These are phyloP conservation scores for Gaultheria prostrata DNA, from an alignment of 148 eudicot species.

Conservation along the genomic window DNA sequence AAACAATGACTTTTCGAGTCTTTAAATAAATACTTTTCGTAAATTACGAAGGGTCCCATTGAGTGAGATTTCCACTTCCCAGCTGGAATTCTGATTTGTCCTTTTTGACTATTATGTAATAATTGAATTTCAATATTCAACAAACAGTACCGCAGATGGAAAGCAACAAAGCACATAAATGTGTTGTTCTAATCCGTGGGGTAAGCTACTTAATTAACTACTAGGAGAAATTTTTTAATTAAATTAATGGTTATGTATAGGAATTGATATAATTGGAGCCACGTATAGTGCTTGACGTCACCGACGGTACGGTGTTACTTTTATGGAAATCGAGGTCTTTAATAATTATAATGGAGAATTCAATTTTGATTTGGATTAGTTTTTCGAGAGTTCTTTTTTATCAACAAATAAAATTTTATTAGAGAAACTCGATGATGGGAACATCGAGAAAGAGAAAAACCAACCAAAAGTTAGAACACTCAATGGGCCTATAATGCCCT, in stretches of 20 bases:
- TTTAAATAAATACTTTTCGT: too few species aligned
- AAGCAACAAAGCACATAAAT: background rate
- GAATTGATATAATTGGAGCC: background rate
- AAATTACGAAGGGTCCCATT: constrained; percentile 2
- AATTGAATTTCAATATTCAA: background rate
- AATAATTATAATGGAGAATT: background rate
- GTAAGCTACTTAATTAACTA: background rate
- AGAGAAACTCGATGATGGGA: too few species aligned
- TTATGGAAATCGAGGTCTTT: background rate
- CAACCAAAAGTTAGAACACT: too few species aligned
- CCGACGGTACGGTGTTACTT: background rate
- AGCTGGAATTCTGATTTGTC: constrained; percentile 12
- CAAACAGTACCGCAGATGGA: background rate
- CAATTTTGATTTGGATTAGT: background rate
- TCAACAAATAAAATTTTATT: too few species aligned
- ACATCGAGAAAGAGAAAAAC: too few species aligned
- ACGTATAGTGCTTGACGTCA: background rate
- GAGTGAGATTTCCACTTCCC: constrained; percentile 26
- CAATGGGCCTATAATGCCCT: too few species aligned
- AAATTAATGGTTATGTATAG: too few species aligned
- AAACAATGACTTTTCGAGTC: constrained; percentile 11
- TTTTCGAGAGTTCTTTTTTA: background rate
- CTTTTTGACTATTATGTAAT: constrained; percentile 15
- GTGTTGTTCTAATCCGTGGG: background rate
- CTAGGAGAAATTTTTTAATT: too few species aligned